Conservation (phyloP, 345 rosid species). For the Syzygium jambos region DNA sequence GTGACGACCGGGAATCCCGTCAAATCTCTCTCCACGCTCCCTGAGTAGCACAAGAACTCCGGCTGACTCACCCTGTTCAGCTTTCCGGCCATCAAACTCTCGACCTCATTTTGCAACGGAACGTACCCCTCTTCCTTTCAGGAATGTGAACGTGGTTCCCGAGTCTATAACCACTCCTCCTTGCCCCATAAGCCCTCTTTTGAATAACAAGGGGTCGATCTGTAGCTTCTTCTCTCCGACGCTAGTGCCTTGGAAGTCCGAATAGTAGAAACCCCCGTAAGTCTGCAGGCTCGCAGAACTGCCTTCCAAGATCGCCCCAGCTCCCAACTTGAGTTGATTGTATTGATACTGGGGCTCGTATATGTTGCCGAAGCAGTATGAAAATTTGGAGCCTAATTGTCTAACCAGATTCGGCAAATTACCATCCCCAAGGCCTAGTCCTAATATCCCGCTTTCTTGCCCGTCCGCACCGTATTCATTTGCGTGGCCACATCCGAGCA, state of each 20-base stretch:
- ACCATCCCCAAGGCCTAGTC: background rate
- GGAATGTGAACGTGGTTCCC: background rate
- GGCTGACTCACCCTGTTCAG: background rate
- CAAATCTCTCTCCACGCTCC: constrained; percentile 16
- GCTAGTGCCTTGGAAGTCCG: background rate
- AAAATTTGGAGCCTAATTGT: background rate
- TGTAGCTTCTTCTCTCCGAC: constrained; percentile 11
- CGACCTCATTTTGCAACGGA: background rate
- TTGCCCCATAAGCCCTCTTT: constrained; percentile 1
- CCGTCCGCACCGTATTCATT: background rate
- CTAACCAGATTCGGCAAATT: background rate
- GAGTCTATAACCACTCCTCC: constrained; percentile 7
- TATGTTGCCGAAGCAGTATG: background rate
- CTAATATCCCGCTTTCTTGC: background rate
- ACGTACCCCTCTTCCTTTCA: background rate
- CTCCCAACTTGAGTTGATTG: background rate
- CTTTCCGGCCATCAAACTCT: background rate
- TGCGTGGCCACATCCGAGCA: no score
- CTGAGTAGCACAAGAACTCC: constrained; percentile 25
- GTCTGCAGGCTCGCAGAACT: background rate
- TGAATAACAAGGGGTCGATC: background rate
- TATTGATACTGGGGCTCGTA: background rate
- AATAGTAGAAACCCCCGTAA: background rate
- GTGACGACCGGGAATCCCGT: constrained; percentile 28
- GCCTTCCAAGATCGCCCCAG: background rate